phyloP scores from a whole-genome alignment of 192 early-diverging fungal species.

The Rhizoclosmatium globosum region DNA sequence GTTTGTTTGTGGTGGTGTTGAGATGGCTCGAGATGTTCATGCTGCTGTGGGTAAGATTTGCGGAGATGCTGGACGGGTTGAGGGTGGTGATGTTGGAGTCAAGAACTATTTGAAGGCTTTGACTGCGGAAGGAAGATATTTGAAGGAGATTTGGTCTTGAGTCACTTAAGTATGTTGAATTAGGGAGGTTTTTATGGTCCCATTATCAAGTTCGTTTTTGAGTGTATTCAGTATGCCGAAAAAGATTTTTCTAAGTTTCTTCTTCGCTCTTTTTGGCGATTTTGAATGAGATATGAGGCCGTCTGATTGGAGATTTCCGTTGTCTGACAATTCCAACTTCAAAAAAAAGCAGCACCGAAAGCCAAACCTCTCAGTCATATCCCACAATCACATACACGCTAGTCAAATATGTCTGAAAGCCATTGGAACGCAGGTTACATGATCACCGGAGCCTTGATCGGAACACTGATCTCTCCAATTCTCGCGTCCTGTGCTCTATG shows the following conservation, averaged over 20 bases:
- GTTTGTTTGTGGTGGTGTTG: slow-evolving; percentile 61
- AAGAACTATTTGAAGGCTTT: slow-evolving; percentile 67
- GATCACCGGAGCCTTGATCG: too few relatives aligned
- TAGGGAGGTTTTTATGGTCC: neutral
- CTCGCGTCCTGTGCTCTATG: neutral
- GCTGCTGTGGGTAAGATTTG: slow-evolving; percentile 75
- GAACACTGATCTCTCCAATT: neutral
- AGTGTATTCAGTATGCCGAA: neutral
- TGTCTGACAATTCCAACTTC: neutral
- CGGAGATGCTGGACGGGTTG: slow-evolving; percentile 54
- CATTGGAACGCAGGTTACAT: too few relatives aligned
- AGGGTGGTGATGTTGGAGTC: slow-evolving; percentile 52
- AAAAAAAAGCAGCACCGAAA: neutral
- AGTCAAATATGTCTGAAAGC: too few relatives aligned
- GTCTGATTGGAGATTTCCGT: too few relatives aligned
- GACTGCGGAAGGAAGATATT: slow-evolving; percentile 71
- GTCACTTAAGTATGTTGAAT: neutral
- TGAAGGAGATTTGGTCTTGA: slow-evolving; percentile 59
- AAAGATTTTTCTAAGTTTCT: neutral
- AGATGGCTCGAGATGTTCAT: slow-evolving; percentile 91
- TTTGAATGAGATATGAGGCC: too few relatives aligned
- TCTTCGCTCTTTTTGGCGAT: too few relatives aligned
- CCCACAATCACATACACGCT: too few relatives aligned
- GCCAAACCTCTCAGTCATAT: too few relatives aligned
- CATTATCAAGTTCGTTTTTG: neutral